These are phyloP conservation scores for Erysimum cheiri DNA, from an alignment of 441 rosid species.

Conservation along the genomic window DNA sequence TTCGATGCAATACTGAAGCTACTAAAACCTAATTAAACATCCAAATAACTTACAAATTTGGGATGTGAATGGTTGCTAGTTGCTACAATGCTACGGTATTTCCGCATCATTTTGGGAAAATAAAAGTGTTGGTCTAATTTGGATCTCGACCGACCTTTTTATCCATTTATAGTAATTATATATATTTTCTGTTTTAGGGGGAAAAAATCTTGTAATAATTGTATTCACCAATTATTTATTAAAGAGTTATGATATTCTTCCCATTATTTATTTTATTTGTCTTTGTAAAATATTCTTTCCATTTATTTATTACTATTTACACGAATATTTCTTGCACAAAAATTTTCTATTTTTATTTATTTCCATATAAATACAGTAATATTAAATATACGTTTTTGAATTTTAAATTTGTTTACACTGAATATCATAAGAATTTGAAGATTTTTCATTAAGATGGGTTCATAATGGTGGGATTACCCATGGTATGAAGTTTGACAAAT, in stretches of 20 bases:
- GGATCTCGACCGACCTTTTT: background rate
- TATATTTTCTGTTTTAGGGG: background rate
- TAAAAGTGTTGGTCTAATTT: constrained; percentile 9
- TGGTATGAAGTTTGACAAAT: too few species aligned
- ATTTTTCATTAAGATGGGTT: too few species aligned
- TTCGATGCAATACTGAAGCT: constrained; percentile 18
- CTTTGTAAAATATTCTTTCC: background rate
- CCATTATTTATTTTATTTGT: background rate
- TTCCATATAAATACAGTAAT: background rate
- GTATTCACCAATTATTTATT: background rate
- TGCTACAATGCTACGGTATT: background rate
- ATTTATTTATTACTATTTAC: background rate
- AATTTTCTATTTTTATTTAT: too few species aligned
- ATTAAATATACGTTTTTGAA: too few species aligned
- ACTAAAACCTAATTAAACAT: constrained; percentile 20
- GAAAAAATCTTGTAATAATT: background rate
- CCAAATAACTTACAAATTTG: constrained; percentile 32
- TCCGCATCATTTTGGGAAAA: background rate
- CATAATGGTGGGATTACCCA: too few species aligned
- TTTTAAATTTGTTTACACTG: too few species aligned
- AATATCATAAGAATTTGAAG: too few species aligned
- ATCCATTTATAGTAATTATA: background rate
- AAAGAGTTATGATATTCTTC: background rate
- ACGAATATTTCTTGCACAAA: background rate
- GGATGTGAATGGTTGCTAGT: constrained; percentile 31